Evolutionary conservation across 176 grass and related monocot species (phyloP).

Genomic region (Aegilops speltoides): DNA sequence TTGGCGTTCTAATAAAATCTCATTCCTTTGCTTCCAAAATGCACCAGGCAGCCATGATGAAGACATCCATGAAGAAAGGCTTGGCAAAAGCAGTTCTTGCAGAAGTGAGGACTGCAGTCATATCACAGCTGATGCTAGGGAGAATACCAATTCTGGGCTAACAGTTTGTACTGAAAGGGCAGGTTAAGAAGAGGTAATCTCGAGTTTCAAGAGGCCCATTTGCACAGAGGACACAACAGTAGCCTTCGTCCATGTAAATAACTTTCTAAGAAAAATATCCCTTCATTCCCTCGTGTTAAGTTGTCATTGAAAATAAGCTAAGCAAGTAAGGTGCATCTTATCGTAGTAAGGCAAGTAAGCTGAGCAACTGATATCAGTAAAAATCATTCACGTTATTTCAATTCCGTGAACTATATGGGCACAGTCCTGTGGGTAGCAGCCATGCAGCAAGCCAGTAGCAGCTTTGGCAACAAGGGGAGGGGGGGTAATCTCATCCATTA

Average conservation of each 20-base stretch:
- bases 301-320: not conserved
- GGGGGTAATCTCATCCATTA: not conserved
- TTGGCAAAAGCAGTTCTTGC: no score
- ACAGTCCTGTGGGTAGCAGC: not conserved
- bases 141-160: not conserved
- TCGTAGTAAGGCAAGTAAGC: not conserved
- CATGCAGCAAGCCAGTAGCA: not conserved
- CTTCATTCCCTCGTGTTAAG: no score
- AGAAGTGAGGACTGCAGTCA: not conserved
- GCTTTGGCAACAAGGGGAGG: not conserved
- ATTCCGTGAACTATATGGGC: not conserved
- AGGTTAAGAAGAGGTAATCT: not conserved
- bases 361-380: constrained; percentile 3
- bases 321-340: not conserved
- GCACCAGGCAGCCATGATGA: not conserved
- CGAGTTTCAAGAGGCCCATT: not conserved
- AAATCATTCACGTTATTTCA: constrained; percentile 6
- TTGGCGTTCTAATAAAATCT: not conserved
- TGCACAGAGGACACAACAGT: not conserved
- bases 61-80: not conserved
- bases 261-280: no score
- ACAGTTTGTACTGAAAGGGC: not conserved
- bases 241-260: not conserved
- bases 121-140: not conserved
- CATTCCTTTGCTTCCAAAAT: not conserved